These are phyloP conservation scores for Phialocephala subalpina DNA, from an alignment of 2,329 filamentous ascomycete species.

Conservation along the genomic window DNA sequence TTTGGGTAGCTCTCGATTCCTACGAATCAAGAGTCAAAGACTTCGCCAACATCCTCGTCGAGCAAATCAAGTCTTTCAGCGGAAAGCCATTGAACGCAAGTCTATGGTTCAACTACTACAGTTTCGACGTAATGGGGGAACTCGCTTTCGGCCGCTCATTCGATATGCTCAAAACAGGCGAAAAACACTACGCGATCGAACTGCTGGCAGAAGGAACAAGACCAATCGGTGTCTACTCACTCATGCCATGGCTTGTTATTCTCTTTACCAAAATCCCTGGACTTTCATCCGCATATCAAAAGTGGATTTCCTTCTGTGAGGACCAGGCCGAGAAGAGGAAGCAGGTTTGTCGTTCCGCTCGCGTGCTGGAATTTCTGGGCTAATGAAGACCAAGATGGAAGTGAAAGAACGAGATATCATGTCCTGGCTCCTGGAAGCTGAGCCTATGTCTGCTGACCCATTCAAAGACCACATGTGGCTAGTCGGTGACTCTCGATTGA, in stretches of 20 bases:
- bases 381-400: constrained; percentile 11
- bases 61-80: constrained; percentile 20
- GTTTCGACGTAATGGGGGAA: constrained; percentile 42
- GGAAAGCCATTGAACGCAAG: constrained; percentile 34
- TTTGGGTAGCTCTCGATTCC: constrained; percentile 31
- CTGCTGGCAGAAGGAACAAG: constrained; percentile 24
- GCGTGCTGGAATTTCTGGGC: background rate
- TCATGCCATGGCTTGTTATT: constrained; percentile 35
- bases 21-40: constrained; percentile 36
- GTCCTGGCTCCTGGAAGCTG: constrained; percentile 13
- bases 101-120: constrained; percentile 36
- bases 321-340: constrained; percentile 28
- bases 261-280: constrained; percentile 33
- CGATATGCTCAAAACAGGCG: constrained; percentile 33
- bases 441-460: background rate
- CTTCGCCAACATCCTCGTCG: constrained; percentile 30
- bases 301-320: constrained; percentile 24
- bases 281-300: constrained; percentile 10
- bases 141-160: constrained; percentile 39
- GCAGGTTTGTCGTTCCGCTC: constrained; percentile 11
- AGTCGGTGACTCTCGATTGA: constrained; percentile 28
- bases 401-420: constrained; percentile 21
- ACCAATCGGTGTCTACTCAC: constrained; percentile 27
- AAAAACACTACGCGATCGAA: constrained; percentile 27
- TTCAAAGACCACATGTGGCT: background rate